Evolutionary conservation across 1,284 basidiomycete genomes (phyloP).

Genomic region (Marasmius sp.): DNA sequence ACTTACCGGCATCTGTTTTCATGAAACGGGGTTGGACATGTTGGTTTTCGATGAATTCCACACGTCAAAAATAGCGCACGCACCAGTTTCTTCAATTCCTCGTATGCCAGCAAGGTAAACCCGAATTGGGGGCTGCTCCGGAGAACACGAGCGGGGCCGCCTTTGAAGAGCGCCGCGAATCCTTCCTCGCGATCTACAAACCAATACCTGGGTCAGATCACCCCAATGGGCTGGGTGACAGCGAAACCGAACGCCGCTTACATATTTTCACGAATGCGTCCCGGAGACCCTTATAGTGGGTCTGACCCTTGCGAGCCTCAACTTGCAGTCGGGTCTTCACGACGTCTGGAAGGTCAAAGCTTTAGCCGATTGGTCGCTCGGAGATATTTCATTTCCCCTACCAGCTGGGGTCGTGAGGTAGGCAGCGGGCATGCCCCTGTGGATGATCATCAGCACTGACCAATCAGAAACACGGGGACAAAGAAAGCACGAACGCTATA

Average conservation of each 20-base stretch:
- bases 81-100: slow-evolving; percentile 74
- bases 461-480: slow-evolving; percentile 21
- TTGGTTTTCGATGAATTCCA: slow-evolving; percentile 15
- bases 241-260: slow-evolving; percentile 32
- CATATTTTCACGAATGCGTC: slow-evolving; percentile 93
- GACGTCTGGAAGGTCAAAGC: slow-evolving; percentile 64
- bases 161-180: slow-evolving; percentile 91
- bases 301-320: slow-evolving; percentile 92
- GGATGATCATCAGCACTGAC: slow-evolving; percentile 23
- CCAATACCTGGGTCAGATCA: slow-evolving; percentile 11
- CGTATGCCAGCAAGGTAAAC: slow-evolving; percentile 90
- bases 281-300: slow-evolving; percentile 86
- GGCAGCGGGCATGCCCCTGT: slow-evolving; percentile 92
- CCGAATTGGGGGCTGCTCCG: slow-evolving; percentile 90
- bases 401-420: slow-evolving; percentile 85
- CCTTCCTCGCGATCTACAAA: slow-evolving; percentile 79
- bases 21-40: background rate
- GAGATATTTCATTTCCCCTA: slow-evolving; percentile 30
- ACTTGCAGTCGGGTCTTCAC: slow-evolving; percentile 98
- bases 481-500: slow-evolving; percentile 61
- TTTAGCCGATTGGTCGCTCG: slow-evolving; percentile 20
- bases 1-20: slow-evolving; percentile 65
- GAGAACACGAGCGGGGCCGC: slow-evolving; percentile 88
- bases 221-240: background rate
- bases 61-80: slow-evolving; percentile 21